Percentiles rank a stretch among this genome's conserved stretches.
Evolutionary conservation across 306 rosid species (phyloP).

Genomic region (Rosa persica): DNA sequence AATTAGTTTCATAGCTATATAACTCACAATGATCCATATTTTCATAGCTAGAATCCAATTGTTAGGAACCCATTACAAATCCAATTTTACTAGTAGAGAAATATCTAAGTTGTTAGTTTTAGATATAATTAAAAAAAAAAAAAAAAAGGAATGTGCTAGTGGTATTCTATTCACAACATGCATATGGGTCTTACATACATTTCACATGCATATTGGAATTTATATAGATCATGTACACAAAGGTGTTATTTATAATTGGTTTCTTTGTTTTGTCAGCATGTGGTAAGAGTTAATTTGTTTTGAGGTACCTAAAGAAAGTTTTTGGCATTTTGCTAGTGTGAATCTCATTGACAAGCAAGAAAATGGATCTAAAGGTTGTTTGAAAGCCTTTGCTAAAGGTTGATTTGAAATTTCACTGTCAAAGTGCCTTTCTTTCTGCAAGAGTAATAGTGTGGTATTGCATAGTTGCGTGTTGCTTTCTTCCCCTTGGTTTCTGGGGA

Average conservation of each 20-base stretch:
- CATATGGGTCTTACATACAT: no score
- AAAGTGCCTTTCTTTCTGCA: neutral
- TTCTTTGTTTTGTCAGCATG: neutral
- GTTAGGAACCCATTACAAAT: neutral
- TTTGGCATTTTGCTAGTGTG: neutral
- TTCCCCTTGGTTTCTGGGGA: conserved; percentile 10
- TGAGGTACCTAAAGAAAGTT: neutral
- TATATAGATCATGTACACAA: no score
- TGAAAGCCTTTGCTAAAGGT: neutral
- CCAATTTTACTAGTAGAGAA: no score
- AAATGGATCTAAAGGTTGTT: neutral
- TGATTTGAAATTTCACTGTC: conserved; percentile 4
- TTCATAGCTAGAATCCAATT: neutral
- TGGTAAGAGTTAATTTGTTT: neutral
- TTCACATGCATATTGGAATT: no score
- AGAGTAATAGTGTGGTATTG: neutral
- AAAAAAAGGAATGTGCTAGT: no score
- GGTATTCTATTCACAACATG: neutral
- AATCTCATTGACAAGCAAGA: neutral
- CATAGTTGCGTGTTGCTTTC: neutral
- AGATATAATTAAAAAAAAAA: no score
- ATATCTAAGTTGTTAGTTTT: no score
- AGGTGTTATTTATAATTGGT: no score
- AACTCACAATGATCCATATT: neutral
- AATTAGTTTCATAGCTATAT: neutral